Evolutionary conservation across 2,329 filamentous ascomycete species (phyloP).

Genomic region (Tricladium varicosporioides): DNA sequence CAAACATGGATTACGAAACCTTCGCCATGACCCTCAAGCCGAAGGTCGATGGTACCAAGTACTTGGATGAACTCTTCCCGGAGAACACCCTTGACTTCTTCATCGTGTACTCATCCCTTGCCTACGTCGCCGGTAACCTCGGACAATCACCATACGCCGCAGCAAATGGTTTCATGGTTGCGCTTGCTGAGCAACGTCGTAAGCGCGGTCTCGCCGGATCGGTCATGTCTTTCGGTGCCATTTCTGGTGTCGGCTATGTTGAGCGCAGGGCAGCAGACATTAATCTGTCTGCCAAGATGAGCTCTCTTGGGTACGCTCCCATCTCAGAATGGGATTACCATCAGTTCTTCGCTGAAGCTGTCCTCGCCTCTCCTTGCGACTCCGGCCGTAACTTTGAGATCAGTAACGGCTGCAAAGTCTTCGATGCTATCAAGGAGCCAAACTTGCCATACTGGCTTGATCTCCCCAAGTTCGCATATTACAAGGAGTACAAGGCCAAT

Average conservation of each 20-base stretch:
- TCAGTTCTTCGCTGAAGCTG: slow-evolving; percentile 41
- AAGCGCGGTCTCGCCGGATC: slow-evolving; percentile 39
- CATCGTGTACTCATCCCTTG: slow-evolving; percentile 36
- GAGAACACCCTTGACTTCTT: slow-evolving; percentile 38
- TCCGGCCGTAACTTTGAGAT: background rate
- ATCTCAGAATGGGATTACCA: slow-evolving; percentile 39
- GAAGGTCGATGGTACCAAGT: slow-evolving; percentile 36
- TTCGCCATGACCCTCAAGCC: slow-evolving; percentile 31
- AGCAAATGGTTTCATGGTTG: slow-evolving; percentile 43
- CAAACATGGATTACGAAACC: slow-evolving; percentile 29
- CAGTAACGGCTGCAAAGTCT: background rate
- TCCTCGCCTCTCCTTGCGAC: slow-evolving; percentile 21
- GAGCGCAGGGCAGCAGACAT: background rate
- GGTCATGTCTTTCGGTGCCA: slow-evolving; percentile 38
- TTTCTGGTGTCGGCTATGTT: slow-evolving; percentile 44
- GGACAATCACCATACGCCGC: slow-evolving; percentile 46
- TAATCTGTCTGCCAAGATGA: background rate
- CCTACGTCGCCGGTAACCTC: slow-evolving; percentile 30
- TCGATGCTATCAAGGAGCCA: background rate
- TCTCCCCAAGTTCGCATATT: background rate
- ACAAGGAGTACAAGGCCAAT: background rate
- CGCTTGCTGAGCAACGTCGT: slow-evolving; percentile 38
- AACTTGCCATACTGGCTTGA: background rate
- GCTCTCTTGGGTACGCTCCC: background rate
- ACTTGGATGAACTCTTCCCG: slow-evolving; percentile 35